phyloP scores from a whole-genome alignment of 768 basidiomycete species.

The Rubroboletus satanas region DNA sequence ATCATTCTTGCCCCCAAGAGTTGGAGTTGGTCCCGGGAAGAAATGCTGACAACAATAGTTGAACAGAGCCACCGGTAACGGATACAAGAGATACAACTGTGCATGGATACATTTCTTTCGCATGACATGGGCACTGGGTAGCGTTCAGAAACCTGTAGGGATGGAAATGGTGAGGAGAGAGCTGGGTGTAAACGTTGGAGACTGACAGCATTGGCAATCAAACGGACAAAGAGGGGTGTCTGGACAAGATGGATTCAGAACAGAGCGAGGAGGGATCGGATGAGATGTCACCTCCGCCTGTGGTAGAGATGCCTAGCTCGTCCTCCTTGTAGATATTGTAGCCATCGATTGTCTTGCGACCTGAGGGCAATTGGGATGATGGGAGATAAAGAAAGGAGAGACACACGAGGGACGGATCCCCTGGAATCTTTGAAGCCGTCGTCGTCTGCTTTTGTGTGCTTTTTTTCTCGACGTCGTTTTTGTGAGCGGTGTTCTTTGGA shows the following conservation, averaged over 20 bases:
- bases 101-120: background rate
- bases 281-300: slow-evolving; percentile 60
- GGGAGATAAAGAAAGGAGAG: slow-evolving; percentile 1
- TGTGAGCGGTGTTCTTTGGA: slow-evolving; percentile 36
- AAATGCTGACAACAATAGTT: background rate
- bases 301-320: slow-evolving; percentile 65
- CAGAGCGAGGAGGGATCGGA: slow-evolving; percentile 6
- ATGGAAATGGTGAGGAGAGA: background rate
- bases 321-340: slow-evolving; percentile 78
- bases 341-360: slow-evolving; percentile 77
- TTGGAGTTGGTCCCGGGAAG: background rate
- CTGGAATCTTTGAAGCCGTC: slow-evolving; percentile 69
- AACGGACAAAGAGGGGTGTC: slow-evolving; percentile 85
- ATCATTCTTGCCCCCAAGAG: background rate
- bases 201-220: slow-evolving; percentile 85
- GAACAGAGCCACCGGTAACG: background rate
- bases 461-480: slow-evolving; percentile 34
- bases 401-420: slow-evolving; percentile 67
- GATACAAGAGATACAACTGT: slow-evolving; percentile 1
- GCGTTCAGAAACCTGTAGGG: slow-evolving; percentile 26
- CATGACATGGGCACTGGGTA: background rate
- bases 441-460: slow-evolving; percentile 33
- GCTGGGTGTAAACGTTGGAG: background rate
- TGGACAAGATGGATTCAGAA: slow-evolving; percentile 34
- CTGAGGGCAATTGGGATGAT: slow-evolving; percentile 37